Percentiles rank a stretch among this genome's conserved stretches.
These are phyloP conservation scores for Rhizoctonia solani DNA, from an alignment of 1,284 basidiomycete species.

Conservation along the genomic window DNA sequence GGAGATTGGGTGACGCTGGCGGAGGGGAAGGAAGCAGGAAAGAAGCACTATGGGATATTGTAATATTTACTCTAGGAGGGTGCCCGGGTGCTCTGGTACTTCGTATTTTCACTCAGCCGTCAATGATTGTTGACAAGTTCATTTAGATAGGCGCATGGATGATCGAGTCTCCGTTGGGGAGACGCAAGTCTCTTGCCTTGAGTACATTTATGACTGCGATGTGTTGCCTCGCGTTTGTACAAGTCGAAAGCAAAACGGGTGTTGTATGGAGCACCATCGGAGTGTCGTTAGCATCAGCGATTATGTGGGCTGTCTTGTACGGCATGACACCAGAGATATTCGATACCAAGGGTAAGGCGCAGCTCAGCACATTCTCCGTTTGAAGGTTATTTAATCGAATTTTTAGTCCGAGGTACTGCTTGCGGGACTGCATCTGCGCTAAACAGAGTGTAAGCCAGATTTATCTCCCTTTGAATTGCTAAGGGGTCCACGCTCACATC, in stretches of 20 bases:
- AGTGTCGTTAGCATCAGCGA: constrained; percentile 79
- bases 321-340: constrained; percentile 93
- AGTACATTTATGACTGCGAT: constrained; percentile 82
- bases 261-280: constrained; percentile 79
- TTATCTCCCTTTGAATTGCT: constrained; percentile 39
- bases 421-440: constrained; percentile 90
- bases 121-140: constrained; percentile 32
- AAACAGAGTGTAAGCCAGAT: constrained; percentile 82
- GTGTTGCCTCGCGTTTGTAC: constrained; percentile 75
- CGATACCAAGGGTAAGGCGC: constrained; percentile 53
- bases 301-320: constrained; percentile 91
- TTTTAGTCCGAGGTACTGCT: constrained; percentile 82
- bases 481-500: constrained; percentile 2
- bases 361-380: not conserved
- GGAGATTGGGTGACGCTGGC: constrained; percentile 44
- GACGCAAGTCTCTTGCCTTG: constrained; percentile 74
- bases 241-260: constrained; percentile 62
- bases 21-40: constrained; percentile 49
- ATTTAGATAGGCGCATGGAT: constrained; percentile 84
- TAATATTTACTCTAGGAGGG: constrained; percentile 81
- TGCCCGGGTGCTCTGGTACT: constrained; percentile 85
- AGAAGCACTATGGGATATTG: constrained; percentile 77
- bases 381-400: not conserved
- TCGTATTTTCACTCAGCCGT: constrained; percentile 44
- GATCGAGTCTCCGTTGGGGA: constrained; percentile 78